Percentiles rank a stretch among this genome's conserved stretches.
phyloP scores from a whole-genome alignment of 495 filamentous ascomycete genomes.

The Amphirosellinia nigrospora region DNA sequence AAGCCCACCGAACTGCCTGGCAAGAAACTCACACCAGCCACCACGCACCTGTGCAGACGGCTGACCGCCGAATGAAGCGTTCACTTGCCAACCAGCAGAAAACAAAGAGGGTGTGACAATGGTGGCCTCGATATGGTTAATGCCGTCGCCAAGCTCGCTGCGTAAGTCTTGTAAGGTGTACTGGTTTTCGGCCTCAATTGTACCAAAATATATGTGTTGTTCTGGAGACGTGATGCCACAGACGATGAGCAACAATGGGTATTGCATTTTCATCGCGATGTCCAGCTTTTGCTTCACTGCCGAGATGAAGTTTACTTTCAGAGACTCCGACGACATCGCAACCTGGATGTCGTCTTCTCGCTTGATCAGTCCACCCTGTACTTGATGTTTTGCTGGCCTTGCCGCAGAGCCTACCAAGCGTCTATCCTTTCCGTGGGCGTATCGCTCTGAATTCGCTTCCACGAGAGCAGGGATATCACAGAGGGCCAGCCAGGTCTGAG shows the following conservation, averaged over 20 bases:
- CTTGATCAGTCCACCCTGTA: not conserved
- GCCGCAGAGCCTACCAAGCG: conserved; percentile 19
- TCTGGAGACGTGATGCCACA: conserved; percentile 44
- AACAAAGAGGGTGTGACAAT: conserved; percentile 37
- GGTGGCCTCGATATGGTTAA: conserved; percentile 30
- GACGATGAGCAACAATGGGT: conserved; percentile 40
- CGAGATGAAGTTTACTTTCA: conserved; percentile 29
- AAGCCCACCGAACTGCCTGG: conserved; percentile 35
- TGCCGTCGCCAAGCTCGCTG: conserved; percentile 31
- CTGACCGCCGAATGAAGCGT: conserved; percentile 28
- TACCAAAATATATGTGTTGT: conserved; percentile 44
- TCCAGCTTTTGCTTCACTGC: conserved; percentile 30
- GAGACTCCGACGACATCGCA: conserved; percentile 23
- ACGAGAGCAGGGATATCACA: conserved; percentile 30
- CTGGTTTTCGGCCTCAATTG: conserved; percentile 1
- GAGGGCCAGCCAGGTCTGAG: conserved; percentile 43
- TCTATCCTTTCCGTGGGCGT: conserved; percentile 29
- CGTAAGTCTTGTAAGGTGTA: conserved; percentile 35
- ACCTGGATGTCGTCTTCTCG: conserved; percentile 33
- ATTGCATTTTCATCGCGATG: conserved; percentile 21
- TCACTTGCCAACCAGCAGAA: conserved; percentile 38
- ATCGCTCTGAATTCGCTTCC: conserved; percentile 22
- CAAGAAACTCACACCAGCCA: conserved; percentile 30
- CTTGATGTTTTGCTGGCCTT: not conserved
- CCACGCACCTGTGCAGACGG: conserved; percentile 12